These are phyloP conservation scores for Tetradesmus lagerheimii DNA, from an alignment of 139 green algal species.

Conservation along the genomic window DNA sequence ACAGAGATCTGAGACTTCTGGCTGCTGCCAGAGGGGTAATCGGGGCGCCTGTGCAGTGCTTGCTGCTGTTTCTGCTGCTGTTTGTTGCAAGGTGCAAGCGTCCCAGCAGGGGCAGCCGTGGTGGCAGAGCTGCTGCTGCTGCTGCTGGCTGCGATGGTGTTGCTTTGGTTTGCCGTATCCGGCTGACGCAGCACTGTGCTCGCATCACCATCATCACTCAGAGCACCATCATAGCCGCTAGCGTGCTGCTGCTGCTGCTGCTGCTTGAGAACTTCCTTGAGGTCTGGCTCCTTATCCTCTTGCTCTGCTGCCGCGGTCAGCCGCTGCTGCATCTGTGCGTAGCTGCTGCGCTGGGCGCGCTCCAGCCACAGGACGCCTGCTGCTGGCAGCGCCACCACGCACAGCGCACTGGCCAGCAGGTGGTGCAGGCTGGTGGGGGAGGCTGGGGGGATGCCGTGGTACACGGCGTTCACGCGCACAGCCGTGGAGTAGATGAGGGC, in stretches of 20 bases:
- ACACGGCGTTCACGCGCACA: slow-evolving; percentile 3
- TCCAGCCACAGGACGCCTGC: slow-evolving; percentile 12
- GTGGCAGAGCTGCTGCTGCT: not conserved
- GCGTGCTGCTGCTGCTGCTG: slow-evolving; percentile 10
- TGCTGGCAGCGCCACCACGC: slow-evolving; percentile 18
- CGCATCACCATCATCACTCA: not conserved
- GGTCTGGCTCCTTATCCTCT: not conserved
- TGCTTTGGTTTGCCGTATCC: not conserved
- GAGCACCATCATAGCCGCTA: not conserved
- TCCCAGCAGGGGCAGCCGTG: not conserved
- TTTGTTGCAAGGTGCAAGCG: not conserved
- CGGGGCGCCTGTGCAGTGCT: too few species aligned
- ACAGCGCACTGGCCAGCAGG: slow-evolving; percentile 3
- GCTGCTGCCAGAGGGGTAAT: too few species aligned
- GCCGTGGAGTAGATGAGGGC: slow-evolving; percentile 20
- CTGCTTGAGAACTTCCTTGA: not conserved
- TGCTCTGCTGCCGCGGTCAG: not conserved
- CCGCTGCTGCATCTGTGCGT: not conserved
- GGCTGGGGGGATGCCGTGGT: not conserved
- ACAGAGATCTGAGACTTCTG: too few species aligned
- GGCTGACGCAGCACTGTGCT: too few species aligned
- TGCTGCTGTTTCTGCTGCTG: not conserved
- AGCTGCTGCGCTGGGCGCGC: not conserved
- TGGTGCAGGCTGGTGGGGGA: slow-evolving; percentile 1
- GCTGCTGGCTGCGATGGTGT: too few species aligned